A percentile compares a stretch with the other conserved stretches of the same genome.
phyloP scores from a whole-genome alignment of 768 basidiomycete species.

The Trametes cubensis region DNA sequence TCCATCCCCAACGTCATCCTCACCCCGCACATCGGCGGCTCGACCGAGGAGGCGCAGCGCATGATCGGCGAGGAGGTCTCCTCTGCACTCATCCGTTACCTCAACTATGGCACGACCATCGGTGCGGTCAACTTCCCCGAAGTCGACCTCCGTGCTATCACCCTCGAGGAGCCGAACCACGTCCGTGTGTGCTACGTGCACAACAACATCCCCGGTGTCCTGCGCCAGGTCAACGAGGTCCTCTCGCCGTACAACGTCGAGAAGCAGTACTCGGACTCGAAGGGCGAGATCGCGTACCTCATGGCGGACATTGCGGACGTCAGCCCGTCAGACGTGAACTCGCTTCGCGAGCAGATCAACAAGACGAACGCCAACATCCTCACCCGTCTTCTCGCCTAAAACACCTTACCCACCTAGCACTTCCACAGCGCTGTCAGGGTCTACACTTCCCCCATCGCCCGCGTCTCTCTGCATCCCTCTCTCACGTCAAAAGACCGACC shows the following conservation, averaged over 20 bases:
- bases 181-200: slow-evolving; percentile 96
- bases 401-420: too few species aligned
- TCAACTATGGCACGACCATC: slow-evolving; percentile 87
- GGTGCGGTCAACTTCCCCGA: slow-evolving; percentile 99
- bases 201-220: slow-evolving; percentile 93
- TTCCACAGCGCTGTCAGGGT: background rate
- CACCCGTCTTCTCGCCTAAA: slow-evolving; percentile 75
- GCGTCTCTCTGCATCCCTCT: background rate
- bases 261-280: slow-evolving; percentile 99
- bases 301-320: slow-evolving; percentile 97
- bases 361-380: slow-evolving; percentile 85
- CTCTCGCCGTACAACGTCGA: slow-evolving; percentile 96
- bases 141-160: slow-evolving; percentile 92
- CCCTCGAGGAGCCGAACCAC: slow-evolving; percentile 75
- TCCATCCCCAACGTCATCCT: slow-evolving; percentile 88
- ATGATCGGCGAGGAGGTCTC: slow-evolving; percentile 98
- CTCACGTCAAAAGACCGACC: slow-evolving; percentile 31
- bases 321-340: slow-evolving; percentile 75
- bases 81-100: slow-evolving; percentile 80
- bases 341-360: slow-evolving; percentile 76
- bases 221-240: slow-evolving; percentile 92
- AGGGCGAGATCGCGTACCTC: slow-evolving; percentile 90
- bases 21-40: slow-evolving; percentile 98
- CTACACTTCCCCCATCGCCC: background rate
- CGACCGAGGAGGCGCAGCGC: slow-evolving; percentile 96